These are phyloP conservation scores for Candida caryicola DNA, from an alignment of 805 yeast genomes.

Conservation along the genomic window DNA sequence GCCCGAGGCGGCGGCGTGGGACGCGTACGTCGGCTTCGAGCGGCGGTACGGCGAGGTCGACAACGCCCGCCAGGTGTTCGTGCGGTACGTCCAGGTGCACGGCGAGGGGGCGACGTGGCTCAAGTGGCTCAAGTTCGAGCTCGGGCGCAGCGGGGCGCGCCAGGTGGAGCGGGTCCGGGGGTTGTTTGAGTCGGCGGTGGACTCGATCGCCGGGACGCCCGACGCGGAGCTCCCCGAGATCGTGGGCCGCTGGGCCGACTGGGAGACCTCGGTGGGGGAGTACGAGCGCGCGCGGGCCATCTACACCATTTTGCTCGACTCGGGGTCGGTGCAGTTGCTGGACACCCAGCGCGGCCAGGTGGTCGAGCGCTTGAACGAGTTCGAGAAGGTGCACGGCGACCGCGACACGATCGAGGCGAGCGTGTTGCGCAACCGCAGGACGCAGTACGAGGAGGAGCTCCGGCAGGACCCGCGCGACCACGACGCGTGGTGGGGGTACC, in stretches of 20 bases:
- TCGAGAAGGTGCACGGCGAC: constrained; percentile 66
- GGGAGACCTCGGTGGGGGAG: constrained; percentile 64
- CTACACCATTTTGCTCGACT: constrained; percentile 45
- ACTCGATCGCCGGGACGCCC: constrained; percentile 21
- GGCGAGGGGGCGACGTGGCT: constrained; percentile 63
- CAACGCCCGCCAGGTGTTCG: constrained; percentile 58
- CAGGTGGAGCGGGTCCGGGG: constrained; percentile 52
- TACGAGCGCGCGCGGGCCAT: constrained; percentile 62
- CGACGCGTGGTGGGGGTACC: constrained; percentile 81
- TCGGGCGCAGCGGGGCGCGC: constrained; percentile 12
- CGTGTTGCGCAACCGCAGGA: constrained; percentile 51
- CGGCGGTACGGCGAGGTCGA: constrained; percentile 55
- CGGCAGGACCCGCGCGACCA: constrained; percentile 51
- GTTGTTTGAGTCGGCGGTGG: constrained; percentile 67
- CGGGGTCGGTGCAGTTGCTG: constrained; percentile 19
- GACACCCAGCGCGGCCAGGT: constrained; percentile 34
- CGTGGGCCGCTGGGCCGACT: constrained; percentile 59
- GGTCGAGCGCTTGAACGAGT: constrained; percentile 42
- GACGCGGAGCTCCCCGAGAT: constrained; percentile 32
- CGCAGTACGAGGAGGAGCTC: constrained; percentile 51
- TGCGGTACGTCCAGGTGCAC: constrained; percentile 44
- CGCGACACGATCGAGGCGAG: constrained; percentile 51
- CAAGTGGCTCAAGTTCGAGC: constrained; percentile 73
- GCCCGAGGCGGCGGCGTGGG: constrained; percentile 70
- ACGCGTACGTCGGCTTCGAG: constrained; percentile 70